phyloP scores from a whole-genome alignment of 2,329 filamentous ascomycete genomes.

The Aspergillus fructus region DNA sequence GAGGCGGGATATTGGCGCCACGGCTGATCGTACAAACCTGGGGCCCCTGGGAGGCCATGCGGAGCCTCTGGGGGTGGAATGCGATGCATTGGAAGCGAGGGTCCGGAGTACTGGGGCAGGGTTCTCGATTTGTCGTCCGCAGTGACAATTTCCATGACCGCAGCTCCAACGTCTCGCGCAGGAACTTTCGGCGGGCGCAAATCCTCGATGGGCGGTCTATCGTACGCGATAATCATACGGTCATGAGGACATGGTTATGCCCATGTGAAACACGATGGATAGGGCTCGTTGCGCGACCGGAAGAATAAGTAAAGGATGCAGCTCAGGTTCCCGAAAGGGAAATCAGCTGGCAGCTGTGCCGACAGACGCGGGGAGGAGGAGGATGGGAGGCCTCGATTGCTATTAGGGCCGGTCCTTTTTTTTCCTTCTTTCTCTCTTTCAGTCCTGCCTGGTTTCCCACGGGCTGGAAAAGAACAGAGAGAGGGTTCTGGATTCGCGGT shows the following conservation, averaged over 20 bases:
- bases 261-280: slow-evolving; percentile 7
- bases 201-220: slow-evolving; percentile 18
- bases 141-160: slow-evolving; percentile 27
- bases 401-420: not conserved
- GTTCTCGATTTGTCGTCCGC: slow-evolving; percentile 28
- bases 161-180: slow-evolving; percentile 18
- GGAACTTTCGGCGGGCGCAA: slow-evolving; percentile 20
- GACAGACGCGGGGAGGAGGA: not conserved
- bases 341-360: slow-evolving; percentile 10
- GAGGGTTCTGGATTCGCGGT: not conserved
- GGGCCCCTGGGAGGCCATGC: slow-evolving; percentile 27
- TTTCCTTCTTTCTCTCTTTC: not conserved
- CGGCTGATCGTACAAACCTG: slow-evolving; percentile 30
- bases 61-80: slow-evolving; percentile 32
- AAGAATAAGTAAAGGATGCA: not conserved
- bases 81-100: slow-evolving; percentile 29
- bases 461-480: not conserved
- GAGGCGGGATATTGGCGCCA: slow-evolving; percentile 33
- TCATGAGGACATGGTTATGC: slow-evolving; percentile 24
- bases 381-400: not conserved
- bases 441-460: not conserved
- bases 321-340: slow-evolving; percentile 14
- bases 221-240: slow-evolving; percentile 22
- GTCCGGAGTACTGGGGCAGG: slow-evolving; percentile 22
- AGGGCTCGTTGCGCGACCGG: slow-evolving; percentile 6